phyloP scores from a whole-genome alignment of 176 grass and related monocot species.

The Raddia guianensis region DNA sequence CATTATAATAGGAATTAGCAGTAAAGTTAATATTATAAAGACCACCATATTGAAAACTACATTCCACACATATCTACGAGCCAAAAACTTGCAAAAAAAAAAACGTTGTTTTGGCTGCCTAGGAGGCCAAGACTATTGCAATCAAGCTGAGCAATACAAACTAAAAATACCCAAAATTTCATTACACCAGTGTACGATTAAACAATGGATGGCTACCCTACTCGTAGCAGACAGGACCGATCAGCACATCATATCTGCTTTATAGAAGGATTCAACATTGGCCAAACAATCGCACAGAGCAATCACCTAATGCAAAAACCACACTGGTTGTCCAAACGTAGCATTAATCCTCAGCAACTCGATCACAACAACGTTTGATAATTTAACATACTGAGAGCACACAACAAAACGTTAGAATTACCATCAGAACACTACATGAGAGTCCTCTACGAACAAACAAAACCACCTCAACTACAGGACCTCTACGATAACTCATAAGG shows the following conservation, averaged over 20 bases:
- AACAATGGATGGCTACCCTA: neutral
- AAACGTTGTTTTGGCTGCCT: no score
- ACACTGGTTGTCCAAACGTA: neutral
- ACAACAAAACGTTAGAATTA: conserved; percentile 22
- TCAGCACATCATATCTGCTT: neutral
- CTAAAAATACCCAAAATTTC: no score
- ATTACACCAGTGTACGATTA: no score
- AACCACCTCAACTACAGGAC: neutral
- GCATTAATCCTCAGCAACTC: conserved; percentile 3
- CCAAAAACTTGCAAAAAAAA: no score
- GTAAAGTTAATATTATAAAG: no score
- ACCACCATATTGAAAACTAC: no score
- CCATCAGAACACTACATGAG: neutral
- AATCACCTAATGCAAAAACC: neutral
- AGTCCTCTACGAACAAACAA: neutral
- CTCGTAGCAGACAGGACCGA: neutral
- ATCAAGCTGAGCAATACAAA: no score
- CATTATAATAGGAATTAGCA: no score
- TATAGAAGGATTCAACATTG: neutral
- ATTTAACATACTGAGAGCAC: neutral
- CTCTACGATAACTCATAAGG: conserved; percentile 12
- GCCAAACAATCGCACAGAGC: no score
- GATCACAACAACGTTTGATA: neutral
- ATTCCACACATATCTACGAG: no score
- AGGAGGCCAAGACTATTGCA: no score